A percentile compares a stretch with the other conserved stretches of the same genome.
Evolutionary conservation across 768 basidiomycete species (phyloP).

Genomic region (Mrakia gelida): DNA sequence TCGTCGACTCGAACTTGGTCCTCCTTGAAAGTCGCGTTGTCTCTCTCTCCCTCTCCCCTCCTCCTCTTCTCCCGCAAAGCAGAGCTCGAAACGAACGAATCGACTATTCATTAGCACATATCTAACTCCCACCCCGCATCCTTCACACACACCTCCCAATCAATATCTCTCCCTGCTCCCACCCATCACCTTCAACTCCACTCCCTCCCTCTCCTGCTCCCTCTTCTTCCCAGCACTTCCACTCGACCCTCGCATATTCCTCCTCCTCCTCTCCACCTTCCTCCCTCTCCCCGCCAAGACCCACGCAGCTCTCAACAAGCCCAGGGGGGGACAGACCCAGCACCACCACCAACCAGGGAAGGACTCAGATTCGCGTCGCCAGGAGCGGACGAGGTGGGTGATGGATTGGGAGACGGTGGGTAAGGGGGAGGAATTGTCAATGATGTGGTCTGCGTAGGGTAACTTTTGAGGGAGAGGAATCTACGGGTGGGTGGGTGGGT

Average conservation of each 20-base stretch:
- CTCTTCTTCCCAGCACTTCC: background rate
- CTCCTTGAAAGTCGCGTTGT: too few relatives aligned
- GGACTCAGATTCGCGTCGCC: slow-evolving; percentile 42
- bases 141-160: too few relatives aligned
- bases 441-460: slow-evolving; percentile 72
- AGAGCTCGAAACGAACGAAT: too few relatives aligned
- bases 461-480: slow-evolving; percentile 68
- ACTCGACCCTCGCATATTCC: background rate
- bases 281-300: background rate
- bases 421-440: slow-evolving; percentile 81
- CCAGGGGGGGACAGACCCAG: slow-evolving; percentile 49
- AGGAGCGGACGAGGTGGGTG: slow-evolving; percentile 49
- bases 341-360: slow-evolving; percentile 44
- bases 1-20: too few relatives aligned
- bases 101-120: too few relatives aligned
- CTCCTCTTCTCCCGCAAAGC: too few relatives aligned
- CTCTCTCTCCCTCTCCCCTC: too few relatives aligned
- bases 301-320: slow-evolving; percentile 3
- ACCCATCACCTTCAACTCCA: background rate
- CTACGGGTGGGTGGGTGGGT: background rate
- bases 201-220: background rate
- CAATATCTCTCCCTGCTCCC: background rate
- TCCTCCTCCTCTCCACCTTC: background rate
- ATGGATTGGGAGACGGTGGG: slow-evolving; percentile 62
- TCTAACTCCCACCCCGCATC: too few relatives aligned